Base-by-base conservation (phyloP, 1,284 basidiomycete genomes). In the Peniophora sp. region DNA sequence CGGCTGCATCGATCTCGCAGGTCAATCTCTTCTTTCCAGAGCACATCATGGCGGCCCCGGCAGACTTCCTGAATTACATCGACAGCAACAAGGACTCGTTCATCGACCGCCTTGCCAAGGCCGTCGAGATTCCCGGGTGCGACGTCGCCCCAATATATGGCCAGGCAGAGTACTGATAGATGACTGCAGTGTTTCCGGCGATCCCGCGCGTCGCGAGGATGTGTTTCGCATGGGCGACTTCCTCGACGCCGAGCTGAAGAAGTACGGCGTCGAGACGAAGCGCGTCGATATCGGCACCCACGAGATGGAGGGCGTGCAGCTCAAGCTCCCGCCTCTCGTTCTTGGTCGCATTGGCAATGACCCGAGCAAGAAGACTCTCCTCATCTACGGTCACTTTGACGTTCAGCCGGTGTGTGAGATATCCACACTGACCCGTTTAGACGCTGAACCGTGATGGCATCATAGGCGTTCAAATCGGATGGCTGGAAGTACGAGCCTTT, bases 401-500 rank as follows among this genome's bases (percentile, higher is more conserved):
- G 88, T 91, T 12, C 88, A 91, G 60, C 88, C 88, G 6, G 87
- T 88, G 55, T 50, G 81, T 72, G 11, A n/a, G 24, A 17, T 27
- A 24, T 47, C 5, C 37, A 3, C n/a, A 45, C 10, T 20, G 43
- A 14, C n/a, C 27, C 34, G 14, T 3, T 50, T 41, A 8, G 32
- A 46, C 6, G 18, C 24, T 51, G 22, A 48, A 42, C 27, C n/a
- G 8, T 47, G 18, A 39, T 46, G 8, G 3, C 51, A 14, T 46
- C 15, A n/a, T 52, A 85, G 80, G 83, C 85, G 0, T 65, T 74
- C 51, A 79, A 81, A 64, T 85, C 85, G 24, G 95, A 97, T 61
- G 93, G 93, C 32, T 96, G 95, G 95, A 71, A 87, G 59, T 88
- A 89, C 17, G 87, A 96, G 54, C 97, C 97, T 0, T 99, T 98